These are phyloP conservation scores for Lavandula angustifolia DNA, from an alignment of 257 asterid species.

Conservation along the genomic window DNA sequence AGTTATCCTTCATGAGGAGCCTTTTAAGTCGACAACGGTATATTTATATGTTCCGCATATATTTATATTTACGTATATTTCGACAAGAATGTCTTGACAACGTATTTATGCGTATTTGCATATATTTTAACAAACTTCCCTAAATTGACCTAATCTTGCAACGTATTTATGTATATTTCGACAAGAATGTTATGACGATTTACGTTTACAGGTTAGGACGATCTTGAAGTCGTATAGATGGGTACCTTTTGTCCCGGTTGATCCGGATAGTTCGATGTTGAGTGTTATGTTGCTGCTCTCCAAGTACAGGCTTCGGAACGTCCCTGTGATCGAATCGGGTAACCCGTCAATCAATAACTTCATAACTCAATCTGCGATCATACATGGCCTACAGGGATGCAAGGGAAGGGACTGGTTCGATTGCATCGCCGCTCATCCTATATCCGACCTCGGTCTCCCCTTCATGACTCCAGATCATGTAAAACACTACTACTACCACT, in stretches of 20 bases:
- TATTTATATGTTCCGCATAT: not conserved
- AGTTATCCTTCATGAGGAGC: constrained; percentile 84
- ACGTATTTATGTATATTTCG: not conserved
- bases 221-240: constrained; percentile 73
- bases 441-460: constrained; percentile 81
- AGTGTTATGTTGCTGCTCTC: constrained; percentile 75
- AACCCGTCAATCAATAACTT: constrained; percentile 58
- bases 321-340: constrained; percentile 76
- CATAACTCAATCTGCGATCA: constrained; percentile 89
- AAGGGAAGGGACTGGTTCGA: constrained; percentile 87
- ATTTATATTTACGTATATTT: not conserved
- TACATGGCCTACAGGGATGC: constrained; percentile 76
- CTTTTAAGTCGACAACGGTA: constrained; percentile 86
- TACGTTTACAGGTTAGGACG: constrained; percentile 59
- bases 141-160: no score
- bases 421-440: constrained; percentile 55
- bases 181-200: no score
- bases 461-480: constrained; percentile 75
- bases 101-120: no score
- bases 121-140: no score
- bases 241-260: constrained; percentile 85
- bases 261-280: constrained; percentile 55
- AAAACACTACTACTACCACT: not conserved
- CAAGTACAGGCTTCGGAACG: constrained; percentile 84
- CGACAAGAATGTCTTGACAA: no score